Evolutionary conservation across 441 rosid species (phyloP).

Genomic region (Pelargonium cotyledonis): DNA sequence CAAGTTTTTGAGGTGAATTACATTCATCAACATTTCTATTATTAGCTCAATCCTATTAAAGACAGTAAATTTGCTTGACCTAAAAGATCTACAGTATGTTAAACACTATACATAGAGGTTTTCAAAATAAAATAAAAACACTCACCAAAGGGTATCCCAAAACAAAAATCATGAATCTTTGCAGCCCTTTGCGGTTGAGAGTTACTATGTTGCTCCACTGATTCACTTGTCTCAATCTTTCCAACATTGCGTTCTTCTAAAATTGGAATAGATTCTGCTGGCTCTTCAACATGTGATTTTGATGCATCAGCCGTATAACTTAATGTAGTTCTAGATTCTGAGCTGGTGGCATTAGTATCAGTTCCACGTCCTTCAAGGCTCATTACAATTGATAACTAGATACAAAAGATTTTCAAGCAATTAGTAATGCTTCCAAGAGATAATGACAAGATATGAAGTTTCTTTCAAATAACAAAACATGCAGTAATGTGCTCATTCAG

Average conservation of each 20-base stretch:
- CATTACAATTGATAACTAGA: slow-evolving; percentile 46
- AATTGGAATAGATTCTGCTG: slow-evolving; percentile 19
- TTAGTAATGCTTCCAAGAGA: slow-evolving; percentile 1
- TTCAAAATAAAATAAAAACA: background rate
- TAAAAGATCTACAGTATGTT: background rate
- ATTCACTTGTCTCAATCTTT: slow-evolving; percentile 21
- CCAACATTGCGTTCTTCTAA: slow-evolving; percentile 21
- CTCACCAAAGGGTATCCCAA: slow-evolving; percentile 92
- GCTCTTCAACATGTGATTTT: slow-evolving; percentile 33
- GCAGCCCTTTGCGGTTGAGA: slow-evolving; percentile 39
- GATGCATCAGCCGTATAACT: slow-evolving; percentile 41
- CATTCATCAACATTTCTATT: no score
- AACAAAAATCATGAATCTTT: slow-evolving; percentile 83
- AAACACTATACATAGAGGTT: background rate
- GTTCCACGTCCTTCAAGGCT: slow-evolving; percentile 37
- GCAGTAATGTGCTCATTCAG: no score
- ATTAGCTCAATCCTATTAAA: no score
- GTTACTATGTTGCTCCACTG: slow-evolving; percentile 28
- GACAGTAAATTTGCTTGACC: no score
- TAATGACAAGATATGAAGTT: no score
- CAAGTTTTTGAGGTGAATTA: no score
- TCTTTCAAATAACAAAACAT: no score
- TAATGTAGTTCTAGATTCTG: slow-evolving; percentile 26
- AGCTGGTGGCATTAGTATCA: slow-evolving; percentile 19
- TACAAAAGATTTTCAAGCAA: slow-evolving; percentile 1